Percentiles rank a stretch among this genome's conserved stretches.
Evolutionary conservation across 441 rosid species (phyloP).

Genomic region (Gossypium schwendimanii): DNA sequence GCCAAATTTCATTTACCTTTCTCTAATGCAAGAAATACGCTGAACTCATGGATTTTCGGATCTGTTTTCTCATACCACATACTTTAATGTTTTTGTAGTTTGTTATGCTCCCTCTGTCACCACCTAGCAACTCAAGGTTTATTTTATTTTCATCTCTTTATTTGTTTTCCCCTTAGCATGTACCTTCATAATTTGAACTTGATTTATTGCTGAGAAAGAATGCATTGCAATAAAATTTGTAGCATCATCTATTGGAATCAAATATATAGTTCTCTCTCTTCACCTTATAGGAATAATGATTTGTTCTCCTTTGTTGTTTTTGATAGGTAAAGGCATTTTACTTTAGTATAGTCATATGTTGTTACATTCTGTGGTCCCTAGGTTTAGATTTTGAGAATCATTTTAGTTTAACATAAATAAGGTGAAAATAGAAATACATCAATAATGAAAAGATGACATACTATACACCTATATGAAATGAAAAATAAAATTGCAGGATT

Average conservation of each 20-base stretch:
- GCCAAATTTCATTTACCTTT: not conserved
- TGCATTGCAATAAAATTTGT: conserved; percentile 1
- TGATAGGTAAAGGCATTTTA: not conserved
- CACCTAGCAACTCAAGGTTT: conserved; percentile 1
- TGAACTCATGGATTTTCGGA: not conserved
- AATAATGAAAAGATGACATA: not conserved
- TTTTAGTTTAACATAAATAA: not conserved
- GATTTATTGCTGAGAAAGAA: not conserved
- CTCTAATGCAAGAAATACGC: not conserved
- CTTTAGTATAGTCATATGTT: not conserved
- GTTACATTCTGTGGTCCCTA: not conserved
- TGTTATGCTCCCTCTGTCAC: conserved; percentile 6
- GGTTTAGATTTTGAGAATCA: not conserved
- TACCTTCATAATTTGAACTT: not conserved
- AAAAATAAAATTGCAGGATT: conserved; percentile 39
- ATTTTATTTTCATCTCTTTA: not conserved
- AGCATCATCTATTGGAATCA: not conserved
- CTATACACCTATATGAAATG: not conserved
- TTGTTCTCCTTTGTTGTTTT: not conserved
- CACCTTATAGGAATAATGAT: not conserved
- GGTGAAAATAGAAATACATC: not conserved
- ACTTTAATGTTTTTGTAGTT: not conserved
- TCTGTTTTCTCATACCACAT: not conserved
- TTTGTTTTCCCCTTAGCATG: not conserved
- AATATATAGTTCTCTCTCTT: not conserved